These are phyloP conservation scores for Paramyrothecium sp. DNA, from an alignment of 2,329 filamentous ascomycete species.

Conservation along the genomic window DNA sequence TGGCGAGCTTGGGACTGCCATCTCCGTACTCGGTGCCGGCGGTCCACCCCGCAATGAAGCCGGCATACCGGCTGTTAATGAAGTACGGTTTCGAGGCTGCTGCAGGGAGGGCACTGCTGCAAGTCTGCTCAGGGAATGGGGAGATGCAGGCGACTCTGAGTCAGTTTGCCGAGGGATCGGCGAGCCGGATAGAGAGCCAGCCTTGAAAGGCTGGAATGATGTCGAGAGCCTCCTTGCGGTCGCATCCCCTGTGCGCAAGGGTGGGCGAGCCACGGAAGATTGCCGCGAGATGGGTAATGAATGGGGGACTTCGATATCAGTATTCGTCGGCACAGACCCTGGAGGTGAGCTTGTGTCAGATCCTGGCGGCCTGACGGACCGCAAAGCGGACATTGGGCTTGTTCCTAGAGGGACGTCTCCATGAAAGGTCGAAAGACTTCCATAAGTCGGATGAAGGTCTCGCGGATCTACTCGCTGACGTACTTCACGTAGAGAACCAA, in stretches of 20 bases:
- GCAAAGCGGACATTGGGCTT: slow-evolving; percentile 81
- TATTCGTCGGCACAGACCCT: slow-evolving; percentile 46
- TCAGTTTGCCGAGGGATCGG: slow-evolving; percentile 56
- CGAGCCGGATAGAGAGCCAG: slow-evolving; percentile 88
- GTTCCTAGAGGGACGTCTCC: slow-evolving; percentile 75
- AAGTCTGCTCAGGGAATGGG: slow-evolving; percentile 48
- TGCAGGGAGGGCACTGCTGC: slow-evolving; percentile 47
- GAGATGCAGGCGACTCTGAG: slow-evolving; percentile 53
- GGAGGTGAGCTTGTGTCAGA: slow-evolving; percentile 62
- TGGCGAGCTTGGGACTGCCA: slow-evolving; percentile 72
- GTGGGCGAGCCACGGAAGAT: slow-evolving; percentile 26
- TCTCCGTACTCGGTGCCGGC: slow-evolving; percentile 56
- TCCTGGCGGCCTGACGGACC: slow-evolving; percentile 61
- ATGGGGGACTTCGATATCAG: slow-evolving; percentile 45
- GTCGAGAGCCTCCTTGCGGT: slow-evolving; percentile 73
- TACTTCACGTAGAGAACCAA: slow-evolving; percentile 74
- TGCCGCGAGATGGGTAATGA: slow-evolving; percentile 51
- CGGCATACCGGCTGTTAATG: slow-evolving; percentile 73
- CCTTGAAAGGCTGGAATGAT: slow-evolving; percentile 95
- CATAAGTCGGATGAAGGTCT: slow-evolving; percentile 78
- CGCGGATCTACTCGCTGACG: slow-evolving; percentile 43
- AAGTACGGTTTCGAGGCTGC: slow-evolving; percentile 65
- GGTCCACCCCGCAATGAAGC: slow-evolving; percentile 68
- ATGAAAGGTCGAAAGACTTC: slow-evolving; percentile 86
- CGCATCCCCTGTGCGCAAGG: slow-evolving; percentile 48